Evolutionary conservation across 495 filamentous ascomycete genomes (phyloP).

Genomic region (Hypoxylon fragiforme): DNA sequence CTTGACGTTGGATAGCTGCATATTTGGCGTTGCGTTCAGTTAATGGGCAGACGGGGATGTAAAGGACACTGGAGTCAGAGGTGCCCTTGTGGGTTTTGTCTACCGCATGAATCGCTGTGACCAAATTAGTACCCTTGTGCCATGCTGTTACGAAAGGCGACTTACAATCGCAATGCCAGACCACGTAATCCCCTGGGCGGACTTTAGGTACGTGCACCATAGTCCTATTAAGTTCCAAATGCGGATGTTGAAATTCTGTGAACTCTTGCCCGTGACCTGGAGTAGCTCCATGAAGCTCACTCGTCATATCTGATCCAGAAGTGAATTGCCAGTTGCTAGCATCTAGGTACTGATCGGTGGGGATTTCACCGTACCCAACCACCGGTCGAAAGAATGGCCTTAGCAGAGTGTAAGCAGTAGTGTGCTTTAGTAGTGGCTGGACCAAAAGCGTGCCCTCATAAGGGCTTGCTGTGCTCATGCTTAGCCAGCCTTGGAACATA

Average conservation of each 20-base stretch:
- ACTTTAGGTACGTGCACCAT: constrained; percentile 84
- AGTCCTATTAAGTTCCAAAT: constrained; percentile 68
- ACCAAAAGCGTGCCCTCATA: constrained; percentile 80
- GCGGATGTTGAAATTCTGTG: constrained; percentile 71
- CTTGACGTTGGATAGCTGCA: constrained; percentile 66
- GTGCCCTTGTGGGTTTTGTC: constrained; percentile 74
- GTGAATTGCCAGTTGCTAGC: constrained; percentile 54
- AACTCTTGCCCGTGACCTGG: constrained; percentile 80
- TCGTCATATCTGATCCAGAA: constrained; percentile 54
- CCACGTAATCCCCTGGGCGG: constrained; percentile 81
- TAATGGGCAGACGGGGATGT: constrained; percentile 83
- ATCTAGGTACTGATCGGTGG: constrained; percentile 35
- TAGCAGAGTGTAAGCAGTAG: constrained; percentile 78
- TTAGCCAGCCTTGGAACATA: constrained; percentile 87
- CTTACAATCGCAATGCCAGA: constrained; percentile 86
- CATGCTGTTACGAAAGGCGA: no score
- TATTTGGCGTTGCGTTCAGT: constrained; percentile 74
- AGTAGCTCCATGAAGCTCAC: constrained; percentile 73
- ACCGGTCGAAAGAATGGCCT: constrained; percentile 76
- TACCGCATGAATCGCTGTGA: constrained; percentile 74
- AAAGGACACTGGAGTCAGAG: constrained; percentile 77
- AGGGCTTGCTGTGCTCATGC: constrained; percentile 71
- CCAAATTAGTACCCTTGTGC: no score
- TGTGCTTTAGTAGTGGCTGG: constrained; percentile 72
- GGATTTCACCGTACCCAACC: constrained; percentile 17